Percentiles rank a stretch among this genome's conserved stretches.
Evolutionary conservation across 768 basidiomycete species (phyloP).

Genomic region (Lactarius deliciosus): DNA sequence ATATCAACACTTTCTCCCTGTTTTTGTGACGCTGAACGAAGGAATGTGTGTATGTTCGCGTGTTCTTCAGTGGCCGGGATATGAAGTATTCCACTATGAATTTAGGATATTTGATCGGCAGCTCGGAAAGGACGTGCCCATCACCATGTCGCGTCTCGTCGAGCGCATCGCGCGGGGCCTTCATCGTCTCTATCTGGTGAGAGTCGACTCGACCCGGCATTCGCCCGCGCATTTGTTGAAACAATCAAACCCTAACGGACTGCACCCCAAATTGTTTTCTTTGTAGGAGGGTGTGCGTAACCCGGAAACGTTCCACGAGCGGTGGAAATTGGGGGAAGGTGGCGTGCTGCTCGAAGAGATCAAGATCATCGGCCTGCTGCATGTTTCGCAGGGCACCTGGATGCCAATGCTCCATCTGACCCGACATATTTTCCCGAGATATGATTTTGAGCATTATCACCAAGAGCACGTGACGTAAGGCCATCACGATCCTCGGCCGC

Average conservation of each 20-base stretch:
- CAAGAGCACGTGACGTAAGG: neutral
- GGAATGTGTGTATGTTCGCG: neutral
- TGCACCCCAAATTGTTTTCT: neutral
- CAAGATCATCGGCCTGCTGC: conserved; percentile 2
- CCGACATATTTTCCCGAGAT: neutral
- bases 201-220: neutral
- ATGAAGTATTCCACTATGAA: conserved; percentile 15
- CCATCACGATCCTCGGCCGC: no score
- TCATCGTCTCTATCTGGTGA: neutral
- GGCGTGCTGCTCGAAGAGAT: neutral
- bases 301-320: neutral
- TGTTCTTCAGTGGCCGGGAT: conserved; percentile 16
- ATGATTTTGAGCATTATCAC: neutral
- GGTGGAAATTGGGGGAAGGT: neutral
- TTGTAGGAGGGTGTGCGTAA: conserved; percentile 1
- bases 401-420: neutral
- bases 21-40: neutral
- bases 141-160: conserved; percentile 4
- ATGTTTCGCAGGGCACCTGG: conserved; percentile 6
- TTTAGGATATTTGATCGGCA: conserved; percentile 16
- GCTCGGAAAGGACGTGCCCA: conserved; percentile 3
- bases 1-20: no score
- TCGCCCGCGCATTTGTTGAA: neutral
- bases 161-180: neutral
- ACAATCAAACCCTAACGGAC: neutral